phyloP scores from a whole-genome alignment of 345 rosid species.

The Isatis tinctoria region DNA sequence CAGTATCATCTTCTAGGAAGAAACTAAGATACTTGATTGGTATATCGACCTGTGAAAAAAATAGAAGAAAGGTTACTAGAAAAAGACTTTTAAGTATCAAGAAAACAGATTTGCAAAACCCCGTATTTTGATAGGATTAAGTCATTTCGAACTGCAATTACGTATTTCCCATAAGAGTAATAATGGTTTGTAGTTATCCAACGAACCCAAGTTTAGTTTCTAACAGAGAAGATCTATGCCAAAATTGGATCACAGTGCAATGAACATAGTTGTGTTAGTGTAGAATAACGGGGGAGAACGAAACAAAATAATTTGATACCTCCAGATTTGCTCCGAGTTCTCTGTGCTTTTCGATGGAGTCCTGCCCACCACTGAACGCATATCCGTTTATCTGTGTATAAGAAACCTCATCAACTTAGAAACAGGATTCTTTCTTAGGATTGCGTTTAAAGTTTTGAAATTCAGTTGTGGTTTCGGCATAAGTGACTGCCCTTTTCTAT shows the following conservation, averaged over 20 bases:
- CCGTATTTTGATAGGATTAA: not conserved
- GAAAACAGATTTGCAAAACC: not conserved
- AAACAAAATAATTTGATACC: constrained; percentile 39
- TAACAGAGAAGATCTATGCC: not conserved
- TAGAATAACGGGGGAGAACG: not conserved
- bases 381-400: constrained; percentile 60
- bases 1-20: constrained; percentile 79
- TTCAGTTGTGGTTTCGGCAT: not conserved
- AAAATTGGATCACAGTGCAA: not conserved
- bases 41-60: constrained; percentile 68
- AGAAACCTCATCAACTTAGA: not conserved
- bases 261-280: not conserved
- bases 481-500: not conserved
- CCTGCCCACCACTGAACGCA: constrained; percentile 90
- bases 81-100: not conserved
- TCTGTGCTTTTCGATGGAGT: constrained; percentile 62
- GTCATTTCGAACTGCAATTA: not conserved
- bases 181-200: not conserved
- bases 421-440: not conserved
- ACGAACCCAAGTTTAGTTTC: not conserved
- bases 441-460: not conserved
- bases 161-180: not conserved
- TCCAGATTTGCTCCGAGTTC: constrained; percentile 82
- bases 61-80: not conserved
- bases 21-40: constrained; percentile 73